Evolutionary conservation across 1,139 yeast species (phyloP), one percentile per base, ranked within the genome.

Genomic region (Geotrichum aggregatum): DNA sequence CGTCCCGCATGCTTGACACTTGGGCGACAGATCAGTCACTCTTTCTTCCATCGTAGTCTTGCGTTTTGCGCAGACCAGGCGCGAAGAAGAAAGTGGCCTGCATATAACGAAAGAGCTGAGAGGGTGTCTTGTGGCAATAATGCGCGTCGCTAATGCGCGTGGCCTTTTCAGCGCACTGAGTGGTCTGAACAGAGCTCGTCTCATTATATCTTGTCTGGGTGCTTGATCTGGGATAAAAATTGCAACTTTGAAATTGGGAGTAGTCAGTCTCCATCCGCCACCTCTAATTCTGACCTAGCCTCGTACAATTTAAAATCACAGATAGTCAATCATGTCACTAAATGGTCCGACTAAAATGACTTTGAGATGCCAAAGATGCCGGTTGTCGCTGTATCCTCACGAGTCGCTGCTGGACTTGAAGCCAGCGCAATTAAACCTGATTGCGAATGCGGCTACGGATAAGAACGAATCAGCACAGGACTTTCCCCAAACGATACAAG

Each of bases 341-440:
- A 44, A 44, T 44, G 47, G 53, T 14, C 50, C 18, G 41, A 44
- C 21, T 28, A 44, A 44, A 31, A 31, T 40, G 38, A 44, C 43
- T 16, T 46, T 47, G 18, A 67, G 67, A 52, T 83, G 89, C 63
- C 84, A 81, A 61, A 71, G 79, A 54, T 83, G 89, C 63, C 75
- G 79, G 49, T 68, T 81, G 33, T 85, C 87, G 1, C 60, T 83
- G 47, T 69, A 71, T 22, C 70, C 82, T 13, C 85, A 82, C 60
- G 75, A 75, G 28, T 78, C 86, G 0, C 60, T 83, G 31, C 64
- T 72, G 38, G 79, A 76, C 39, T 65, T 82, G 39, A 76, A 80
- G 52, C 66, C 72, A 35, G 80, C 83, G 0, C 86, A 82, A 61
- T 66, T 76, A 18, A 75, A 76, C 47, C 66, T 81, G 18, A 63